phyloP scores from a whole-genome alignment of 1,284 basidiomycete genomes.

The Trametes sp. region DNA sequence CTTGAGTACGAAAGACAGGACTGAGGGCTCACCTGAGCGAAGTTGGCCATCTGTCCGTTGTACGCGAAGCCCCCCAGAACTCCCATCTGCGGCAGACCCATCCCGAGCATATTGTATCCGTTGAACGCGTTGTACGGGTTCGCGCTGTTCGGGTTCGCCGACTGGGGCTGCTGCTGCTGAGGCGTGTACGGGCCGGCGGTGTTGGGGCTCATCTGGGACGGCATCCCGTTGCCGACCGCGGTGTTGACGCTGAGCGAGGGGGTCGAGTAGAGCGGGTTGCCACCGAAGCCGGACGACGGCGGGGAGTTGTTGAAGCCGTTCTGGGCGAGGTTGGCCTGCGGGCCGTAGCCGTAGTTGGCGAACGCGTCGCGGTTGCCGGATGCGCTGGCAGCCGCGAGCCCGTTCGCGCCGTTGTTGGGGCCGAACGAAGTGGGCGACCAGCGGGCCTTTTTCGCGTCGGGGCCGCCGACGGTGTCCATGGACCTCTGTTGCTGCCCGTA shows the following conservation, averaged over 20 bases:
- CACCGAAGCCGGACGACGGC: slow-evolving; percentile 52
- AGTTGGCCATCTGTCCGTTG: slow-evolving; percentile 68
- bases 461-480: slow-evolving; percentile 81
- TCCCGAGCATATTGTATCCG: slow-evolving; percentile 78
- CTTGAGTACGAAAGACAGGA: background rate
- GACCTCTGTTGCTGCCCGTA: slow-evolving; percentile 58
- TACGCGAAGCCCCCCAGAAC: slow-evolving; percentile 76
- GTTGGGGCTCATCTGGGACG: slow-evolving; percentile 74
- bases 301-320: slow-evolving; percentile 56
- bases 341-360: slow-evolving; percentile 85
- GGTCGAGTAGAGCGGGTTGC: slow-evolving; percentile 71
- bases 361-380: slow-evolving; percentile 67
- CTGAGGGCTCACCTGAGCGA: slow-evolving; percentile 59
- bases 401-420: slow-evolving; percentile 47
- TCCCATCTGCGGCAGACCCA: slow-evolving; percentile 74
- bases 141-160: slow-evolving; percentile 44
- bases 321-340: slow-evolving; percentile 69
- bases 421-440: slow-evolving; percentile 79
- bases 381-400: slow-evolving; percentile 48
- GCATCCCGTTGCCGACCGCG: slow-evolving; percentile 58
- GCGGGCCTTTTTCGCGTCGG: slow-evolving; percentile 86
- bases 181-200: slow-evolving; percentile 50
- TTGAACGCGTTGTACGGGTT: slow-evolving; percentile 61
- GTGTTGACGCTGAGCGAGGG: slow-evolving; percentile 75
- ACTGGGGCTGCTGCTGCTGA: slow-evolving; percentile 51